Base-by-base conservation (phyloP, 345 rosid genomes). In the Dipteronia dyeriana region DNA sequence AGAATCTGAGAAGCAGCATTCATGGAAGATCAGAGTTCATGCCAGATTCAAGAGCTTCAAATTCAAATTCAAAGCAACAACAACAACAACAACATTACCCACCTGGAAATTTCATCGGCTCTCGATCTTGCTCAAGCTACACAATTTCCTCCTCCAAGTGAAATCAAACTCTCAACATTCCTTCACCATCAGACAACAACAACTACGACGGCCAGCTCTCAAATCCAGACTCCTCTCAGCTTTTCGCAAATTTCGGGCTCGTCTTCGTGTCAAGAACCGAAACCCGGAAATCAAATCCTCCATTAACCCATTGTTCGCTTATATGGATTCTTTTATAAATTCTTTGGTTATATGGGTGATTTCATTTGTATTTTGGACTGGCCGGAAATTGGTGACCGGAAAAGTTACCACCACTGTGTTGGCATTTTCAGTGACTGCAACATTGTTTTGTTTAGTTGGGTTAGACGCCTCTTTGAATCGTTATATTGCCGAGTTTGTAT, bases 61-160 rank as follows among this genome's bases (percentile, higher is more conserved):
- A 25, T 75, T 86, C 86, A 84, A 75, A 75, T 62, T 81, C 31
- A 78, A 81, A 71, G 80, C 82, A 31, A 71, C 59, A 9, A 76
- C 82, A 29, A 76, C 82, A 29, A 71, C 59, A 9, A 76, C 49
- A 25, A 41, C 22, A 20, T 29, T 66, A 60, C 70, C 84, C 69
- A 29, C 82, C 5, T 75, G 76, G 74, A 82, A 78, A 0, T 47
- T 78, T 60, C 71, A 78, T 31, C 79, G 75, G 17, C 65, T 82
- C 56, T 81, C 87, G 1, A 70, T 86, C 68, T 65, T 80, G 29
- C 76, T 86, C 25, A 82, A 66, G 66, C 53, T 86, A 66, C 76
- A 62, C 45, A 45, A 60, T 1, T 79, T 80, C 56, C 39, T 80
- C 60, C 78, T 86, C 77, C 75, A 43, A 5, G 38, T 82, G 61